Evolutionary conservation across 2,329 filamentous ascomycete species (phyloP).

Genomic region (Arthrobotrys megalospora): DNA sequence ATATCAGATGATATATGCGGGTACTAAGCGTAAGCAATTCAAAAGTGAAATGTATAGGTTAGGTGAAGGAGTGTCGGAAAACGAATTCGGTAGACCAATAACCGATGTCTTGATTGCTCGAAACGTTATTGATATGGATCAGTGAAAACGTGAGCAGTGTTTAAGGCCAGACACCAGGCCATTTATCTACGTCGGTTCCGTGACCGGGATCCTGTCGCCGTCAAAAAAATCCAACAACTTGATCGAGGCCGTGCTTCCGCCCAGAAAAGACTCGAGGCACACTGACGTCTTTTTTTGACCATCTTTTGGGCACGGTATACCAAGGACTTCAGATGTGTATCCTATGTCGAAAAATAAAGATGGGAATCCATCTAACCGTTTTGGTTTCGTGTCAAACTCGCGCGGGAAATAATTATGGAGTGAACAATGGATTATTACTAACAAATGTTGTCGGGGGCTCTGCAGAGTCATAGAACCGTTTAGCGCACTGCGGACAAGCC

Average conservation of each 20-base stretch:
- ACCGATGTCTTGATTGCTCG: constrained; percentile 17
- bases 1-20: not conserved
- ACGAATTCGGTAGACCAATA: not conserved
- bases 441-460: constrained; percentile 3
- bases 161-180: constrained; percentile 30
- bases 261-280: constrained; percentile 35
- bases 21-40: not conserved
- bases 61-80: not conserved
- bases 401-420: not conserved
- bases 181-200: constrained; percentile 31
- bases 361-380: constrained; percentile 2
- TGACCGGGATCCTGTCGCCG: constrained; percentile 40
- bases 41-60: constrained; percentile 2
- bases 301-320: not conserved
- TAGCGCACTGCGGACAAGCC: constrained; percentile 18
- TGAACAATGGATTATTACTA: constrained; percentile 11
- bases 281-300: constrained; percentile 40
- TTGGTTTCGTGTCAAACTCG: not conserved
- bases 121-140: constrained; percentile 11
- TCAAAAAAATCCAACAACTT: constrained; percentile 51
- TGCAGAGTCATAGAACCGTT: constrained; percentile 20
- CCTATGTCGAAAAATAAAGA: not conserved
- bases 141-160: constrained; percentile 13
- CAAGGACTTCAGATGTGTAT: not conserved
- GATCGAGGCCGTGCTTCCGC: constrained; percentile 22